Conservation (phyloP, 1,284 basidiomycete genomes). For the Mycena citricolor region DNA sequence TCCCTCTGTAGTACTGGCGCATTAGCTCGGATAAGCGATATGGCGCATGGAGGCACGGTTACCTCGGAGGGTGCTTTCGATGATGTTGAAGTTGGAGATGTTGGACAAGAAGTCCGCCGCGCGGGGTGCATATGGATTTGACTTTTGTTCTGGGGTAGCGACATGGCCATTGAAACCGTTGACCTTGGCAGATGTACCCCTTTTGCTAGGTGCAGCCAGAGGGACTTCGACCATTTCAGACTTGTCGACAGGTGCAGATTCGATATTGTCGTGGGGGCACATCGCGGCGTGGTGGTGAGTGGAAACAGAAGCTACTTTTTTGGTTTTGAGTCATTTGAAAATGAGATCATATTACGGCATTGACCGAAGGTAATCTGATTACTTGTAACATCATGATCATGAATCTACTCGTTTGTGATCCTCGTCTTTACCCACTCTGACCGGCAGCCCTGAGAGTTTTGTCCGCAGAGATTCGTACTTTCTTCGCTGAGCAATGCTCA, state of each 20-base stretch:
- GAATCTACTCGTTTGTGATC: slow-evolving; percentile 26
- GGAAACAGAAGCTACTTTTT: slow-evolving; percentile 13
- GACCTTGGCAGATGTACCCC: slow-evolving; percentile 46
- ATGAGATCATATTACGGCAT: not conserved
- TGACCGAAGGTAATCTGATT: slow-evolving; percentile 2
- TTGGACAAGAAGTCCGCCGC: slow-evolving; percentile 91
- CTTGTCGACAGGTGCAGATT: slow-evolving; percentile 44
- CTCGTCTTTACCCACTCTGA: slow-evolving; percentile 41
- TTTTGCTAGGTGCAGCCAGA: slow-evolving; percentile 43
- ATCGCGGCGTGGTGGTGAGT: slow-evolving; percentile 39
- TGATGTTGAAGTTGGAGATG: slow-evolving; percentile 93
- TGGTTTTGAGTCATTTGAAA: not conserved
- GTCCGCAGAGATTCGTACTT: slow-evolving; percentile 80
- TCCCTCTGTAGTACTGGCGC: slow-evolving; percentile 76
- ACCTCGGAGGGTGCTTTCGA: slow-evolving; percentile 96
- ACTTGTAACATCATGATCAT: not conserved
- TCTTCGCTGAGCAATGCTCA: slow-evolving; percentile 75
- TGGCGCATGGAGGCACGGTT: slow-evolving; percentile 30
- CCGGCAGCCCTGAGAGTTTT: slow-evolving; percentile 77
- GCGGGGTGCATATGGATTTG: slow-evolving; percentile 85
- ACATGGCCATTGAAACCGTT: slow-evolving; percentile 28
- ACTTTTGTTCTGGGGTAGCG: not conserved
- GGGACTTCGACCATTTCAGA: slow-evolving; percentile 71
- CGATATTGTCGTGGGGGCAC: slow-evolving; percentile 66
- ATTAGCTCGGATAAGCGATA: not conserved